Evolutionary conservation across 352 stramenopile species (phyloP), one percentile per base, ranked within the genome.

Genomic region (Pythium phragmitis): DNA sequence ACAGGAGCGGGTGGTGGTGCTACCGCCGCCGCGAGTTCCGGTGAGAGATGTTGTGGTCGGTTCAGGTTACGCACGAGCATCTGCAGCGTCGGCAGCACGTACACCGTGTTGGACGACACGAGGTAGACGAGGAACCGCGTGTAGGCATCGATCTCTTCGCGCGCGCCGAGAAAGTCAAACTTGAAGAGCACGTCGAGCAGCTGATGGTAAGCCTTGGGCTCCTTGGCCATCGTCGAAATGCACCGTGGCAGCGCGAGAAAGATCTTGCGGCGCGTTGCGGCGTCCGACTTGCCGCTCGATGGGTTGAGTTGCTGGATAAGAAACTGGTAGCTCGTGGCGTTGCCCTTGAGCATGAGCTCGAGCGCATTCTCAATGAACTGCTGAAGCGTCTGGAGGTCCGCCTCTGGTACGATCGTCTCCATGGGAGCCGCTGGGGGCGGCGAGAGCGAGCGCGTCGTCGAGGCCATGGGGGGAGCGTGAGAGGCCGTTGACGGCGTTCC

Each of bases 311-410:
- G 80, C 63, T 86, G 75, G 49, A 93, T 74, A 16, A 92, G 64
- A 65, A 77, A 90, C 19, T 89, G 70, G 75, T 94, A 94, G 69
- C 77, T 91, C 61, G 86, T 87, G 47, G 70, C 70, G 70, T 95
- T 95, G 39, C 86, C 86, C 77, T 95, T 92, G 67, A 93, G 69
- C 52, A 88, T 79, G 56, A 91, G 68, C 42, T 91, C 80, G 68
- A 93, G 72, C 43, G 86, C 86, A 60, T 91, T 92, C 73, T 95
- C 82, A 59, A 95, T 89, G 64, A 95, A 92, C 65, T 83, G 72
- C 57, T 90, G 79, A 69, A 92, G 83, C 54, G 73, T 88, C 57
- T 70, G 68, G 7, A 95, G 72, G 51, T 89, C 81, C 46, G 88
- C 73, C 67, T 91, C 80, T 3, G 63, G 50, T 19, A 71, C 65